A percentile compares a stretch with the other conserved stretches of the same genome.
Evolutionary conservation across 2,329 filamentous ascomycete genomes (phyloP).

Genomic region (Myriosclerotinia scirpicola): DNA sequence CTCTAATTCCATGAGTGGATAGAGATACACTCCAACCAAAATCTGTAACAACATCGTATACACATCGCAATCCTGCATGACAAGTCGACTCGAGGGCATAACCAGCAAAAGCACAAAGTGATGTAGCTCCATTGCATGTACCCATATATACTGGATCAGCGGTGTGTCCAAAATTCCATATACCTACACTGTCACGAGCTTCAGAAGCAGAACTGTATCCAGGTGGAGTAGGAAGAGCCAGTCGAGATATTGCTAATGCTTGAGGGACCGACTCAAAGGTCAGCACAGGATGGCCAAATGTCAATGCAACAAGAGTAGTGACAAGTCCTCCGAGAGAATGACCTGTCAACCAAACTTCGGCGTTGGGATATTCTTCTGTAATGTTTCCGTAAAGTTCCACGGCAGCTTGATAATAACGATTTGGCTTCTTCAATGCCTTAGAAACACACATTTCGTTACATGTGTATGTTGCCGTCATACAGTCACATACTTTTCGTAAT

Average conservation of each 20-base stretch:
- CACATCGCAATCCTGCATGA: constrained; percentile 80
- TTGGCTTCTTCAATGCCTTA: constrained; percentile 71
- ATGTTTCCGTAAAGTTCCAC: constrained; percentile 89
- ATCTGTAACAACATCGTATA: constrained; percentile 87
- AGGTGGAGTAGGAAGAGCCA: constrained; percentile 81
- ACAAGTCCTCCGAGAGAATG: constrained; percentile 92
- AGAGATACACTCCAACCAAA: constrained; percentile 88
- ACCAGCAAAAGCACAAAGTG: constrained; percentile 79
- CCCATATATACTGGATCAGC: constrained; percentile 93
- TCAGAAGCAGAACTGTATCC: constrained; percentile 56
- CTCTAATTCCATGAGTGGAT: constrained; percentile 82
- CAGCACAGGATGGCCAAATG: constrained; percentile 81
- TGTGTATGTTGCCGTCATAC: constrained; percentile 71
- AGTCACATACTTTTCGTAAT: constrained; percentile 89
- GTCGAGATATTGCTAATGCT: constrained; percentile 76
- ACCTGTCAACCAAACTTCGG: constrained; percentile 83
- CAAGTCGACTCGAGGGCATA: constrained; percentile 89
- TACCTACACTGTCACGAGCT: constrained; percentile 66
- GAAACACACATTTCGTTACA: constrained; percentile 89
- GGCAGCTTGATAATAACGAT: constrained; percentile 84
- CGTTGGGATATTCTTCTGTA: constrained; percentile 77
- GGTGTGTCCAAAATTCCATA: constrained; percentile 89
- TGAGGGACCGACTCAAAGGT: constrained; percentile 92
- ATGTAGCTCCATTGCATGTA: constrained; percentile 82
- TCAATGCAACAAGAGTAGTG: constrained; percentile 78